These are phyloP conservation scores for Neospora caninum DNA, from an alignment of 169 alveolate species.

Conservation along the genomic window DNA sequence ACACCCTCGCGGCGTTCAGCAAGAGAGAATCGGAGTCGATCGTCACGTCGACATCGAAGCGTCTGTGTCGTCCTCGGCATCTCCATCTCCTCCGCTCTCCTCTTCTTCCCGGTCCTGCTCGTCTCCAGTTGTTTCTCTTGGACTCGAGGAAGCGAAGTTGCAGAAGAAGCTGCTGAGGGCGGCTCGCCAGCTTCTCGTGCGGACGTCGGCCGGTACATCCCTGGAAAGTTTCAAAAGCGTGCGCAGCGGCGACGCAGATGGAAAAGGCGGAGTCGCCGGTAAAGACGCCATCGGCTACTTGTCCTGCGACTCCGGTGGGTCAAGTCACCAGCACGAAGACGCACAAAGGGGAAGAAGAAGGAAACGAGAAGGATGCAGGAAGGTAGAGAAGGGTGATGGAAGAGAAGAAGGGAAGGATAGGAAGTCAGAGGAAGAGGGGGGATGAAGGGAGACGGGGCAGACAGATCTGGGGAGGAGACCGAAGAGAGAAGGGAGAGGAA, in stretches of 20 bases:
- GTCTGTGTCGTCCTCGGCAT: too few relatives aligned
- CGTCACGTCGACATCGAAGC: too few relatives aligned
- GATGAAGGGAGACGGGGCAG: too few relatives aligned
- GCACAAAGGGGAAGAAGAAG: background rate
- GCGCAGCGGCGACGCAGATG: background rate
- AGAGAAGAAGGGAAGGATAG: too few relatives aligned
- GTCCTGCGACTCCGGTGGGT: background rate
- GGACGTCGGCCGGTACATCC: background rate
- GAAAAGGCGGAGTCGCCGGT: background rate
- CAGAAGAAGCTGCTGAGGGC: background rate
- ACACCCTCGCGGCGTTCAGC: background rate
- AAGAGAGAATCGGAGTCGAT: too few relatives aligned
- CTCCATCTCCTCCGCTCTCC: background rate
- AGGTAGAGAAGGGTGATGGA: background rate
- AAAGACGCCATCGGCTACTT: background rate
- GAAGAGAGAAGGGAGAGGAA: too few relatives aligned
- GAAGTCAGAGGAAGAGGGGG: too few relatives aligned
- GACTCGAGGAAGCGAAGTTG: constrained; percentile 8
- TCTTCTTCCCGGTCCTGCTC: background rate
- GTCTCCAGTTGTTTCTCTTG: background rate
- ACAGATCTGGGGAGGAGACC: too few relatives aligned
- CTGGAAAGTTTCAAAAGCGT: background rate
- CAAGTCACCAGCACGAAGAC: too few relatives aligned
- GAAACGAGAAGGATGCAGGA: background rate
- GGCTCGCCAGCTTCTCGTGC: background rate